Percentiles rank a stretch among this genome's conserved stretches.
Evolutionary conservation across 1,284 basidiomycete genomes (phyloP).

Genomic region (Sporisorium reilianum): DNA sequence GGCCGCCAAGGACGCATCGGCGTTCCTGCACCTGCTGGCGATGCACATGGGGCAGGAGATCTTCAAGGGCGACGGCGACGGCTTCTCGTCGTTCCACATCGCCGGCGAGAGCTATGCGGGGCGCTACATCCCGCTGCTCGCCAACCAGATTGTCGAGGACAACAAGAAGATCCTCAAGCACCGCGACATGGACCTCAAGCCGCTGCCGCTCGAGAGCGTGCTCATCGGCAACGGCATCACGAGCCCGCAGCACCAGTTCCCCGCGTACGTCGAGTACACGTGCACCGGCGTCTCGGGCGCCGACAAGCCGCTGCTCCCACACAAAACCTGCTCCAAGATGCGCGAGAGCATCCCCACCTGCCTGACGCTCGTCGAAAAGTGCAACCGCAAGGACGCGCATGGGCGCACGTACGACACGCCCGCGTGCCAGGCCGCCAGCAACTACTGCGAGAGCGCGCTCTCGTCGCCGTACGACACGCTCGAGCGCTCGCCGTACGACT

Average conservation of each 20-base stretch:
- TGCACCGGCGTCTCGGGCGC: conserved; percentile 61
- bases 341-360: conserved; percentile 52
- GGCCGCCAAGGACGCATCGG: conserved; percentile 63
- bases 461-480: conserved; percentile 57
- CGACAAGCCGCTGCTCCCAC: conserved; percentile 45
- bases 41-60: conserved; percentile 56
- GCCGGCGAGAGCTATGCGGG: conserved; percentile 67
- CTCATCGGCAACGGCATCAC: conserved; percentile 69
- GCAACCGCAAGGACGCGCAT: conserved; percentile 48
- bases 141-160: conserved; percentile 62
- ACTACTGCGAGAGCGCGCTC: conserved; percentile 62
- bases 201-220: conserved; percentile 58
- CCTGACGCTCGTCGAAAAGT: conserved; percentile 60
- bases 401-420: conserved; percentile 51
- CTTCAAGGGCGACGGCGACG: conserved; percentile 30
- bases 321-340: conserved; percentile 57
- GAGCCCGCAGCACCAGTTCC: conserved; percentile 61
- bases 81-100: conserved; percentile 56
- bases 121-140: conserved; percentile 63
- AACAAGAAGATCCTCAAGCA: conserved; percentile 57
- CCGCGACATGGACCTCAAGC: conserved; percentile 58
- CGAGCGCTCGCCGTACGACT: conserved; percentile 61
- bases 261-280: conserved; percentile 64
- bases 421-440: conserved; percentile 54
- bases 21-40: conserved; percentile 65